phyloP scores from a whole-genome alignment of 768 basidiomycete genomes.

The Kwoniella bestiolae region DNA sequence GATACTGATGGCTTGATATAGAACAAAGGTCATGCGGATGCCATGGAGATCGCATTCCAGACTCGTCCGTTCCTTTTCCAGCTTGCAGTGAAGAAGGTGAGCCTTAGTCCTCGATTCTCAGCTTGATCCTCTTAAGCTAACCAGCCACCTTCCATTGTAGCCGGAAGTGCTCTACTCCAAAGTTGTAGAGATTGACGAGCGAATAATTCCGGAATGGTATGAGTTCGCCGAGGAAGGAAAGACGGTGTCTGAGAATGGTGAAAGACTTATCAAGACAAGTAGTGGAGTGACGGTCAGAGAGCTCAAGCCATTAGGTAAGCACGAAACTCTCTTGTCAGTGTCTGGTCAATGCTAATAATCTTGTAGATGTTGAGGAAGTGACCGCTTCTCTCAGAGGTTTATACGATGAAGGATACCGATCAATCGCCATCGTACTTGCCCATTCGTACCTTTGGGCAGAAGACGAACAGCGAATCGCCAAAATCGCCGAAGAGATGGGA shows the following conservation, averaged over 20 bases:
- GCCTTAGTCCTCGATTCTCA: conserved; percentile 20
- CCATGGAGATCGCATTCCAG: conserved; percentile 32
- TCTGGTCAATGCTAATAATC: not conserved
- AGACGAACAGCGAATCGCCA: conserved; percentile 76
- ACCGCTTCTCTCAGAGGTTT: conserved; percentile 8
- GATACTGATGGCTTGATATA: not conserved
- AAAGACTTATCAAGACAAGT: conserved; percentile 27
- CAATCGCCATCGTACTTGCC: conserved; percentile 47
- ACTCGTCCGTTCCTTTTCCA: conserved; percentile 69
- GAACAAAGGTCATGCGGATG: conserved; percentile 45
- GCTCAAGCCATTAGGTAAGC: conserved; percentile 24
- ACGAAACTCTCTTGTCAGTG: not conserved
- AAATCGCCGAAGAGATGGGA: conserved; percentile 75
- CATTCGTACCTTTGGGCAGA: conserved; percentile 69
- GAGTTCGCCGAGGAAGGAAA: conserved; percentile 28
- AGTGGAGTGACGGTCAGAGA: conserved; percentile 27
- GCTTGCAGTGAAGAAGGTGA: conserved; percentile 70
- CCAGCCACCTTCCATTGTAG: conserved; percentile 56
- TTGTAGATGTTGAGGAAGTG: conserved; percentile 17
- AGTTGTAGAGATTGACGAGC: conserved; percentile 32
- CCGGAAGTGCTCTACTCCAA: conserved; percentile 27
- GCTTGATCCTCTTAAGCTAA: conserved; percentile 67
- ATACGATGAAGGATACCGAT: conserved; percentile 69
- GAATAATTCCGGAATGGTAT: conserved; percentile 31
- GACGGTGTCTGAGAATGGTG: conserved; percentile 23